Evolutionary conservation across 2,329 filamentous ascomycete species (phyloP).

Genomic region (Beauveria pseudobassiana): DNA sequence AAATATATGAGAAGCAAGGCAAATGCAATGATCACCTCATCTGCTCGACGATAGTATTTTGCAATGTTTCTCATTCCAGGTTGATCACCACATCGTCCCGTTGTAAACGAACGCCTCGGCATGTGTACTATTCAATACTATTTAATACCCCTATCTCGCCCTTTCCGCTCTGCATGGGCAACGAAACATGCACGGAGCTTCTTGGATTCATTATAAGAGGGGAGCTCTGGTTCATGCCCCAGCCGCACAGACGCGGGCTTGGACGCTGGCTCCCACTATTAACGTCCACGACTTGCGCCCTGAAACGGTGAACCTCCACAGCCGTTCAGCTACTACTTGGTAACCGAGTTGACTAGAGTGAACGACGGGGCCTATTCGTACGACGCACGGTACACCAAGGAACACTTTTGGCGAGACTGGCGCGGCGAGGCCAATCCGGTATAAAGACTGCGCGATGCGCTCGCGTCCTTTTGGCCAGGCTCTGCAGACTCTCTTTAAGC

Average conservation of each 20-base stretch:
- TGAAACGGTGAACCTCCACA: neutral
- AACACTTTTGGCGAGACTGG: neutral
- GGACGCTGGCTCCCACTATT: neutral
- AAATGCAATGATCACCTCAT: too few species aligned
- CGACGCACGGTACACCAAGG: neutral
- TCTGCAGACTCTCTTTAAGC: neutral
- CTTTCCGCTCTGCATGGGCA: neutral
- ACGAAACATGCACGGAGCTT: neutral
- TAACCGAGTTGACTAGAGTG: neutral
- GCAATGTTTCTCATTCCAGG: too few species aligned
- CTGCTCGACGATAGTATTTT: too few species aligned
- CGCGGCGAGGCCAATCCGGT: neutral
- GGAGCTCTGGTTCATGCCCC: neutral
- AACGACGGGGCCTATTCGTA: neutral
- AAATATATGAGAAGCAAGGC: too few species aligned
- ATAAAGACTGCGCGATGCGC: neutral
- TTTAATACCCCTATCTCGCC: neutral
- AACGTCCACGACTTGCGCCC: neutral
- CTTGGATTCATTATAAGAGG: neutral
- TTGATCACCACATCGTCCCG: neutral
- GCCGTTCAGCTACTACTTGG: neutral
- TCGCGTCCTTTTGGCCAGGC: neutral
- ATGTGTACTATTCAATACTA: neutral
- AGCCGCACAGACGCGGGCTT: slow-evolving; percentile 4
- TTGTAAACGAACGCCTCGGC: neutral